Evolutionary conservation across 495 filamentous ascomycete species (phyloP), one percentile per base, ranked within the genome.

Genomic region (Neurospora sp.): DNA sequence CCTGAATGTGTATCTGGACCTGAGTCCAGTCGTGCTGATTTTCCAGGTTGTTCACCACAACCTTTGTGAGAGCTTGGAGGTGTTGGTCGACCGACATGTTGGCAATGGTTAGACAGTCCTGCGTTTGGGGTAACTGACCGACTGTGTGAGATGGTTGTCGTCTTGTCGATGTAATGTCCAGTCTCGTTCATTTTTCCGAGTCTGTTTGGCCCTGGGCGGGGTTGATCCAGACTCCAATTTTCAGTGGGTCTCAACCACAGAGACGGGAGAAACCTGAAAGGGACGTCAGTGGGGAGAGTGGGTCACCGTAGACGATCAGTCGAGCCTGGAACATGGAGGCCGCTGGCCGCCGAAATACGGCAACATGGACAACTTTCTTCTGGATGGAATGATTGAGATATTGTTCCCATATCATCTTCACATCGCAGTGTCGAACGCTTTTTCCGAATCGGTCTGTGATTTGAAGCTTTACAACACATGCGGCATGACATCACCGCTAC

Each of bases 21-120:
- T 83, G 84, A 11, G 90, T 91, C 96, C 96, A 99, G 75, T 91
- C 86, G 80, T 97, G 94, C 79, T 97, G 92, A 81, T 95, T 86
- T 78, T 90, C 89, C 74, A 97, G 89, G 80, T 96, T 94, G 80
- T 96, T 89, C 37, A 90, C 85, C 75, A 96, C 87, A 74, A 92
- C 88, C 39, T 87, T 80, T 31, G 92, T 90, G 70, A 94, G 88
- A 59, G 84, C 78, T 10, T 77, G 73, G 39, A 77, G 66, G 34
- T 78, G 76, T 11, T 69, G 42, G n/a, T 54, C 70, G 72, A 72
- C 66, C 2, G 77, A 72, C 81, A 83, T 84, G 36, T 19, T 74
- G 59, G 69, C 40, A 31, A 66, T 17, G 6, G 1, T 66, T 34
- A 36, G 31, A 66, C 54, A 19, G 54, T 28, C 15, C 5, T 0